Evolutionary conservation across 176 grass and related monocot genomes (phyloP).

Genomic region (Oryza meyeriana): DNA sequence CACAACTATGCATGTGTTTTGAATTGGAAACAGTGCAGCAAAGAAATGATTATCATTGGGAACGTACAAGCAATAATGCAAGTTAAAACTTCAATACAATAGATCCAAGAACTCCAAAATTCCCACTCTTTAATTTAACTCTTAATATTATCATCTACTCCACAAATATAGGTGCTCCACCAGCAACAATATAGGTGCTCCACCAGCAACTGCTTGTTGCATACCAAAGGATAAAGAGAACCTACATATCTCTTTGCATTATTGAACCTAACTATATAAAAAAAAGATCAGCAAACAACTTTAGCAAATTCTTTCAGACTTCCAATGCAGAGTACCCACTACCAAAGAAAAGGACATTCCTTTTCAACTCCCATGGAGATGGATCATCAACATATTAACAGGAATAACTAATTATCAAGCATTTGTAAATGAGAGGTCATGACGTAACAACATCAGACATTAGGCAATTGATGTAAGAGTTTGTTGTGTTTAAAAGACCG

Average conservation of each 20-base stretch:
- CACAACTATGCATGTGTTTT: constrained; percentile 14
- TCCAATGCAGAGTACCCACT: background rate
- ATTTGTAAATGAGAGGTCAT: background rate
- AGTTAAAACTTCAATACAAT: constrained; percentile 6
- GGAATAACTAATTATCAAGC: background rate
- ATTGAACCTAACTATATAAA: background rate
- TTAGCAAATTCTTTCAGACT: background rate
- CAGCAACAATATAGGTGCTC: constrained; percentile 27
- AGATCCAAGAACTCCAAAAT: constrained; percentile 25
- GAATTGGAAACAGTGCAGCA: background rate
- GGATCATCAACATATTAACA: background rate
- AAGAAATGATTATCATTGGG: background rate
- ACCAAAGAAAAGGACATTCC: background rate
- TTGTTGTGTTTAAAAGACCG: background rate
- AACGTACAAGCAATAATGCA: background rate
- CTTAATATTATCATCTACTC: background rate
- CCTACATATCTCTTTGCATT: background rate
- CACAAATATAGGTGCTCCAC: constrained; percentile 17
- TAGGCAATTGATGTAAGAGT: background rate
- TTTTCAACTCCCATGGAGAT: background rate
- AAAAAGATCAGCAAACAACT: background rate
- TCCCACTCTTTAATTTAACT: too few relatives aligned
- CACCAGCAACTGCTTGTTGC: constrained; percentile 24
- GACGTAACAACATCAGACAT: background rate
- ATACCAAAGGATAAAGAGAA: constrained; percentile 8